phyloP scores from a whole-genome alignment of 2,329 filamentous ascomycete genomes.

The Hypomyces rosellus region DNA sequence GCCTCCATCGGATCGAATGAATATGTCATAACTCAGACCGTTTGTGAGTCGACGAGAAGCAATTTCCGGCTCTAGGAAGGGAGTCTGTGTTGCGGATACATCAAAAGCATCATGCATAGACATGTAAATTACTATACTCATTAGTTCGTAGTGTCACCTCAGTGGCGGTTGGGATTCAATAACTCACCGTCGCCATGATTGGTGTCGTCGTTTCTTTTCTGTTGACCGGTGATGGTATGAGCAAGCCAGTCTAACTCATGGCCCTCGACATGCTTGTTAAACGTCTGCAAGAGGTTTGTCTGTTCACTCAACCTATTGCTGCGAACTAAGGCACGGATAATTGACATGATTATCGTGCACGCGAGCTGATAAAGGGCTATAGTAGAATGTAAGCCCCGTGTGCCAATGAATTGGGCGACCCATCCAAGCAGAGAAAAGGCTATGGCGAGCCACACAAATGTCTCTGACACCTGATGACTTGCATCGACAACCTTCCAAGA shows the following conservation, averaged over 20 bases:
- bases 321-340: neutral
- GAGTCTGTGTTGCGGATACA: too few species aligned
- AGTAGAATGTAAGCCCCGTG: neutral
- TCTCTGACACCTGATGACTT: neutral
- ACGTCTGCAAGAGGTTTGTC: neutral
- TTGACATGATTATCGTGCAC: neutral
- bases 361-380: neutral
- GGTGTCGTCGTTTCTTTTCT: too few species aligned
- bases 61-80: too few species aligned
- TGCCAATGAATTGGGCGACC: neutral
- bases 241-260: neutral
- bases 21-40: too few species aligned
- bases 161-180: neutral
- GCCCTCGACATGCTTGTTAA: neutral
- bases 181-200: too few species aligned
- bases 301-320: neutral
- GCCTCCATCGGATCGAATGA: neutral
- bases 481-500: neutral
- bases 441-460: neutral
- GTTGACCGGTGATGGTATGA: too few species aligned
- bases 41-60: too few species aligned
- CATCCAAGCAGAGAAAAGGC: neutral
- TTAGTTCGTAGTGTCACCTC: too few species aligned
- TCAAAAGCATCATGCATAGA: too few species aligned
- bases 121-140: too few species aligned